Evolutionary conservation across 2,329 filamentous ascomycete species (phyloP).

Genomic region (Cercospora sp.): DNA sequence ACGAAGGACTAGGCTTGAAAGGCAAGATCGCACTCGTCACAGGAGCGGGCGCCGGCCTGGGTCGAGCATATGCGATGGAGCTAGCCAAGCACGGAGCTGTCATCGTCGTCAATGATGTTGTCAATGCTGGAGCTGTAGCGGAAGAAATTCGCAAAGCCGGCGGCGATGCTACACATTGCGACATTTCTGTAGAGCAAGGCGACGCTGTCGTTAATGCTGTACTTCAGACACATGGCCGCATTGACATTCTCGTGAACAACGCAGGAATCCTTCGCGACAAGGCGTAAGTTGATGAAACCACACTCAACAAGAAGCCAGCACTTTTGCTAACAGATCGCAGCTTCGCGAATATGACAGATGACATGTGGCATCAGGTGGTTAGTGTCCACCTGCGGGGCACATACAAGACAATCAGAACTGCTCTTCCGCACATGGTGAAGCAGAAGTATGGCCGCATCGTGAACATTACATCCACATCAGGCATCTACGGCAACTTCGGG

Average conservation of each 20-base stretch:
- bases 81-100: slow-evolving; percentile 80
- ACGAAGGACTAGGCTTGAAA: slow-evolving; percentile 87
- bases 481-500: slow-evolving; percentile 97
- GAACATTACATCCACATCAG: slow-evolving; percentile 92
- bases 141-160: slow-evolving; percentile 86
- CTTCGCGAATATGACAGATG: slow-evolving; percentile 93
- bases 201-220: slow-evolving; percentile 86
- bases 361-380: slow-evolving; percentile 84
- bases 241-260: slow-evolving; percentile 91
- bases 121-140: slow-evolving; percentile 84
- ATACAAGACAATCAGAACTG: slow-evolving; percentile 93
- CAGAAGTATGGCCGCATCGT: slow-evolving; percentile 96
- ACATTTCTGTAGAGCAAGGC: slow-evolving; percentile 88
- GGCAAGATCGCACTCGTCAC: slow-evolving; percentile 84
- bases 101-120: slow-evolving; percentile 89
- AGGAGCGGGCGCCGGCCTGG: slow-evolving; percentile 84
- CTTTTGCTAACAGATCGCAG: neutral
- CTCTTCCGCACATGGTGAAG: slow-evolving; percentile 94
- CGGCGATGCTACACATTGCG: slow-evolving; percentile 85
- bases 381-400: slow-evolving; percentile 89
- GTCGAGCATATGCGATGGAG: slow-evolving; percentile 82
- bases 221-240: slow-evolving; percentile 85
- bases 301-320: neutral
- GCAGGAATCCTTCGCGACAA: slow-evolving; percentile 85
- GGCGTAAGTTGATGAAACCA: slow-evolving; percentile 50